phyloP scores from a whole-genome alignment of 805 yeast species.

The Spathaspora passalidarum region DNA sequence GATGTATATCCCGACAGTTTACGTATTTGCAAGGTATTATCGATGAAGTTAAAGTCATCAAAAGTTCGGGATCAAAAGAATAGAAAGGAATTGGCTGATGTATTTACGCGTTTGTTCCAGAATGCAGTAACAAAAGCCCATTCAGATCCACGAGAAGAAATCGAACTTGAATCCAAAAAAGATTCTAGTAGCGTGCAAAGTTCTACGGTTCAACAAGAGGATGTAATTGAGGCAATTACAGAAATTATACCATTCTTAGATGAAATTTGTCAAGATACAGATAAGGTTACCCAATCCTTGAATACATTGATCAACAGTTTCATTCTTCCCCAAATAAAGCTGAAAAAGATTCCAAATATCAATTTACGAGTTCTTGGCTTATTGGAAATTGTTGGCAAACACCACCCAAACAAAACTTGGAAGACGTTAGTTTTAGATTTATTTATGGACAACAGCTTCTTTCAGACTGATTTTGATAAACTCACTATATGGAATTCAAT shows the following conservation, averaged over 20 bases:
- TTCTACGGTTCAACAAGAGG: conserved; percentile 25
- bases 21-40: conserved; percentile 48
- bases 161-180: conserved; percentile 4
- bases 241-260: conserved; percentile 36
- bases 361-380: conserved; percentile 44
- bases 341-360: conserved; percentile 35
- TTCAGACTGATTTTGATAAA: conserved; percentile 19
- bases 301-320: conserved; percentile 52
- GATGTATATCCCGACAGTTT: conserved; percentile 52
- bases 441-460: conserved; percentile 59
- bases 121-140: conserved; percentile 11
- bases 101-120: conserved; percentile 28
- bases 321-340: conserved; percentile 51
- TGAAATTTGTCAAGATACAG: conserved; percentile 52
- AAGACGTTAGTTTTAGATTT: conserved; percentile 60
- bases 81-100: conserved; percentile 53
- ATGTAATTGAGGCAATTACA: conserved; percentile 34
- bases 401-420: conserved; percentile 54
- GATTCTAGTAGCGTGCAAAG: conserved; percentile 12
- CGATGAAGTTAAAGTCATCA: conserved; percentile 53
- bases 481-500: conserved; percentile 53
- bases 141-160: conserved; percentile 6
- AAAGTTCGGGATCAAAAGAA: conserved; percentile 63
- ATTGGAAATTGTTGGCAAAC: conserved; percentile 34
- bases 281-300: conserved; percentile 51